phyloP scores from a whole-genome alignment of 2,329 filamentous ascomycete species.

The Epicoccum sorghinum region DNA sequence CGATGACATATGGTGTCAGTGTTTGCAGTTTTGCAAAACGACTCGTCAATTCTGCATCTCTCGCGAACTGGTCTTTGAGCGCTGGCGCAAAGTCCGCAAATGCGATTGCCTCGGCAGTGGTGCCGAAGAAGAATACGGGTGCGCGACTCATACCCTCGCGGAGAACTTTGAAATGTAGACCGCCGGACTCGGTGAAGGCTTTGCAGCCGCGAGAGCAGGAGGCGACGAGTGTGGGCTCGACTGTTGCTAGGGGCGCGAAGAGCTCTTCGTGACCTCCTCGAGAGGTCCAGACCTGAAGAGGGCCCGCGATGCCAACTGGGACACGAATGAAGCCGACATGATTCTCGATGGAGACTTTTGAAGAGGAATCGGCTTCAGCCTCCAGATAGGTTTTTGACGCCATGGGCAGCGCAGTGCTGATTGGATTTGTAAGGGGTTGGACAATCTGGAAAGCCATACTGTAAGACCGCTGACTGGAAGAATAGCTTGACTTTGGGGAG shows the following conservation, averaged over 20 bases:
- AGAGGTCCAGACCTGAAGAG: constrained; percentile 20
- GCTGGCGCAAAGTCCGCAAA: not conserved
- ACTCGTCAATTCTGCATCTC: constrained; percentile 14
- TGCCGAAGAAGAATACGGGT: constrained; percentile 31
- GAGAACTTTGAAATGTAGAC: constrained; percentile 25
- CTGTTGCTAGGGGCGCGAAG: constrained; percentile 38
- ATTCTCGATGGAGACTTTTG: constrained; percentile 20
- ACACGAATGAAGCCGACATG: constrained; percentile 25
- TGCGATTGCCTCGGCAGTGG: constrained; percentile 20
- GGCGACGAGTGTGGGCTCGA: constrained; percentile 35
- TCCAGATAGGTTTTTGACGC: not conserved
- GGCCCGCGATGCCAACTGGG: constrained; percentile 29
- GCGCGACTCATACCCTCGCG: constrained; percentile 26
- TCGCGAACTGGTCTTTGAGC: not conserved
- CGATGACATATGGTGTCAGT: constrained; percentile 25
- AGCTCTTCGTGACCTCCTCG: constrained; percentile 4
- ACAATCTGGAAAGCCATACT: not conserved
- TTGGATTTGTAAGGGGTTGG: not conserved
- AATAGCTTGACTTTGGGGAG: no score
- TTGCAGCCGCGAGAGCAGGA: constrained; percentile 42
- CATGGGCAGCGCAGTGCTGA: not conserved
- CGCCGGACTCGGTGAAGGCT: constrained; percentile 25
- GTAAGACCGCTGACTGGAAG: no score
- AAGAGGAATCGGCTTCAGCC: not conserved
- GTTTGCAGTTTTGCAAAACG: constrained; percentile 15